phyloP scores from a whole-genome alignment of 202 grass and related monocot genomes.

The Elaeis oleifera region DNA sequence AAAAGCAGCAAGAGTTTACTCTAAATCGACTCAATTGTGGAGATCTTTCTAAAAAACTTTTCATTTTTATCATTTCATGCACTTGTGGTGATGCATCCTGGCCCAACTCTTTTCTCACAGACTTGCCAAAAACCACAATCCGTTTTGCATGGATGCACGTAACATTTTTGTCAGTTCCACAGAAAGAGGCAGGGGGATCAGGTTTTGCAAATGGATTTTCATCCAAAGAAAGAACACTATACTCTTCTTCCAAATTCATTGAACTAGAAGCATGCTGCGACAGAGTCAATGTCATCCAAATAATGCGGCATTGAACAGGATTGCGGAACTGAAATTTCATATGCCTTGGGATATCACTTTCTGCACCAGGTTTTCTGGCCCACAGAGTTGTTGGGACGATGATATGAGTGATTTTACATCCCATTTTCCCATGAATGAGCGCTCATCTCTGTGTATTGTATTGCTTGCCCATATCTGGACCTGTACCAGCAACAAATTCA shows the following conservation, averaged over 20 bases:
- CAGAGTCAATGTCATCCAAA: slow-evolving; percentile 81
- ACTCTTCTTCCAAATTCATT: slow-evolving; percentile 43
- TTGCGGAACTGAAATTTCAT: slow-evolving; percentile 78
- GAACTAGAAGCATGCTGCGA: slow-evolving; percentile 31
- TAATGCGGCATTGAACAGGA: slow-evolving; percentile 65
- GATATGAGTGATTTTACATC: slow-evolving; percentile 51
- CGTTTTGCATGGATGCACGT: slow-evolving; percentile 85
- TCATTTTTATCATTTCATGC: slow-evolving; percentile 63
- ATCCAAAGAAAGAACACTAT: slow-evolving; percentile 71
- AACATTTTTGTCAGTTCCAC: slow-evolving; percentile 20
- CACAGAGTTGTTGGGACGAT: slow-evolving; percentile 56
- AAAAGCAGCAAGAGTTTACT: slow-evolving; percentile 36
- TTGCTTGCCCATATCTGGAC: slow-evolving; percentile 96
- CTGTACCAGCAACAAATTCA: slow-evolving; percentile 35
- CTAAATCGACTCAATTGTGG: slow-evolving; percentile 70
- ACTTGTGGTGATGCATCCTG: slow-evolving; percentile 42
- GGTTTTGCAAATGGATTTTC: slow-evolving; percentile 43
- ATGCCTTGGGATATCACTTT: slow-evolving; percentile 52
- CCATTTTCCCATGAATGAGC: slow-evolving; percentile 87
- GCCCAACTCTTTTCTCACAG: slow-evolving; percentile 50
- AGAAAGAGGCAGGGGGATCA: slow-evolving; percentile 18
- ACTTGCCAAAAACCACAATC: slow-evolving; percentile 73
- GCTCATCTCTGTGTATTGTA: slow-evolving; percentile 71
- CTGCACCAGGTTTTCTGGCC: slow-evolving; percentile 47
- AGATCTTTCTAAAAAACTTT: slow-evolving; percentile 65